phyloP scores from a whole-genome alignment of 345 rosid genomes.

The Arabidopsis thaliana region DNA sequence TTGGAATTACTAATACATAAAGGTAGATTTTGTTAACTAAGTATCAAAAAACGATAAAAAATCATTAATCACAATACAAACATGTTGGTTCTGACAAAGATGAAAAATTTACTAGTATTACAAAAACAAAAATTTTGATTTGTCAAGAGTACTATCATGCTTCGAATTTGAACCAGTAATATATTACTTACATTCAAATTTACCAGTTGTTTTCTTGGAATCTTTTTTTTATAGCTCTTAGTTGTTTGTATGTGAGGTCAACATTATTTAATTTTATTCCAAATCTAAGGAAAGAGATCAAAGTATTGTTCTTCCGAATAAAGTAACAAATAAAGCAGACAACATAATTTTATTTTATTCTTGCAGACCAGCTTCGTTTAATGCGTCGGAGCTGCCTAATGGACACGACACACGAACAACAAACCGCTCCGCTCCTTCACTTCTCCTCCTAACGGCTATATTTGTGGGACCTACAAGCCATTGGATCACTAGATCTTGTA shows the following conservation, averaged over 20 bases:
- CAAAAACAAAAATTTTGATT: neutral
- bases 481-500: slow-evolving; percentile 25
- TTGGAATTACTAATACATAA: neutral
- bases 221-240: neutral
- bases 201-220: neutral
- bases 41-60: neutral
- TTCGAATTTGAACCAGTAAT: slow-evolving; percentile 8
- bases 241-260: neutral
- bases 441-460: slow-evolving; percentile 40
- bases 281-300: slow-evolving; percentile 16
- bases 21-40: neutral
- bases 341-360: neutral
- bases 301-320: slow-evolving; percentile 4
- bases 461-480: slow-evolving; percentile 33
- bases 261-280: slow-evolving; percentile 1
- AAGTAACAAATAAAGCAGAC: slow-evolving; percentile 17
- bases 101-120: neutral
- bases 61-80: neutral
- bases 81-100: slow-evolving; percentile 8
- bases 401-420: slow-evolving; percentile 26
- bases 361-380: slow-evolving; percentile 40
- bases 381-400: slow-evolving; percentile 33
- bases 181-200: neutral
- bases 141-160: neutral
- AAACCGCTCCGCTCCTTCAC: slow-evolving; percentile 44